Evolutionary conservation across 2,329 filamentous ascomycete species (phyloP), one percentile per base, ranked within the genome.

Genomic region (Phialocephala sp.): DNA sequence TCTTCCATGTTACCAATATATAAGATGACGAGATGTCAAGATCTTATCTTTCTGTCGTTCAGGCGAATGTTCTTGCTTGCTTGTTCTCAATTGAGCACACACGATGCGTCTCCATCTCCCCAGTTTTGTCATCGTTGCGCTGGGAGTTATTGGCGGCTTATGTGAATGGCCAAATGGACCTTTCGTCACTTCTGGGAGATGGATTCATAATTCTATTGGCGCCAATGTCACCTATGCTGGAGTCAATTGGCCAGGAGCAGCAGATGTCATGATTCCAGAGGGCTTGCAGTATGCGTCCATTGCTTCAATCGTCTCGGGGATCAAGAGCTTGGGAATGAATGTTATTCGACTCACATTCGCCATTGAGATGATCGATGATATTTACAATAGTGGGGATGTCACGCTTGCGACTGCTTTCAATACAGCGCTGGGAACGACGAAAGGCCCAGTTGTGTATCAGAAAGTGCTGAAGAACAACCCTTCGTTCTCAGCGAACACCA

Each of bases 321-420:
- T 74, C 71, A 87, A 87, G 71, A 82, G 81, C 65, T 72, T 88
- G 0, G 87, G 86, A 18, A 85, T 90, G 80, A 90, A 90, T 71
- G 83, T 85, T 1, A 83, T 89, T 32, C 85, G 87, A 1, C 76
- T 90, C 50, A 89, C 86, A 0, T 90, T 84, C 62, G 86, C 87
- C 2, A 89, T 85, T 64, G 82, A 90, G 72, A 85, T 89, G 84
- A 79, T 90, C 60, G 87, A 89, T 68, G 80, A 87, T 72, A 85
- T 85, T 66, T 78, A 75, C 62, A 83, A 83, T 62, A 77, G 77
- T n/a, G 81, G 80, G 9, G 84, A 87, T 47, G 75, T 84, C 1
- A 76, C 80, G 2, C 71, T 87, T 12, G 71, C 79, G 63, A 79
- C 76, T 4, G 82, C 83, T 0, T 83, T 86, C 22, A 76, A 68